phyloP scores from a whole-genome alignment of 805 yeast genomes.

The Wickerhamiella dianesei region DNA sequence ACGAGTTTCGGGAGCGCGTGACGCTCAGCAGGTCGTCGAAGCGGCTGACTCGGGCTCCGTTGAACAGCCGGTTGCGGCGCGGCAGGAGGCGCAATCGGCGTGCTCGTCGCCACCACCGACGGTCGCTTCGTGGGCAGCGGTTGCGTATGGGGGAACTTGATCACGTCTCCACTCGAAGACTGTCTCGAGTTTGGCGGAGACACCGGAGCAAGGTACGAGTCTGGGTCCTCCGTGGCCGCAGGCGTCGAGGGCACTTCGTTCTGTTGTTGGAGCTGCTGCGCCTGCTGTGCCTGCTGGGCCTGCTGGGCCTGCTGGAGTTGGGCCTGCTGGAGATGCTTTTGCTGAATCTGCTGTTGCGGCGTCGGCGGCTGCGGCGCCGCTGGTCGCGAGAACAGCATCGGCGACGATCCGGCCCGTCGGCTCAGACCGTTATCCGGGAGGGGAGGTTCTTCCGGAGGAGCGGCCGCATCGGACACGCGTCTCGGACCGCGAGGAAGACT shows the following conservation, averaged over 20 bases:
- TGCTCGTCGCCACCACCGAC: slow-evolving; percentile 22
- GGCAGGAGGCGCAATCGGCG: slow-evolving; percentile 14
- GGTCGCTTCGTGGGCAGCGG: slow-evolving; percentile 3
- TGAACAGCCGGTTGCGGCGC: slow-evolving; percentile 14
- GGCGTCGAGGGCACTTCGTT: not conserved
- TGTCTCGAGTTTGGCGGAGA: not conserved
- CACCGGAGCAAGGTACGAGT: not conserved
- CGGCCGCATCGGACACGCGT: not conserved
- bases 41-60: slow-evolving; percentile 5
- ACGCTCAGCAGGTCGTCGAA: slow-evolving; percentile 1
- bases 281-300: not conserved
- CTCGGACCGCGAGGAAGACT: not conserved
- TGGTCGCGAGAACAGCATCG: not conserved
- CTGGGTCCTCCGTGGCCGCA: not conserved
- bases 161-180: not conserved
- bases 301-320: not conserved
- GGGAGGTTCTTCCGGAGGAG: too few relatives aligned
- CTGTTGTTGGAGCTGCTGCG: too few relatives aligned
- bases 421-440: too few relatives aligned
- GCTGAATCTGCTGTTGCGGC: slow-evolving; percentile 16
- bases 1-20: slow-evolving; percentile 2
- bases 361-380: not conserved
- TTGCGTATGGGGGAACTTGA: slow-evolving; percentile 8
- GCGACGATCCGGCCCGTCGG: not conserved
- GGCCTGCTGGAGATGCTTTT: slow-evolving; percentile 11